A percentile compares a stretch with the other conserved stretches of the same genome.
phyloP scores from a whole-genome alignment of 306 rosid genomes.

The Gastrolobium bilobum region DNA sequence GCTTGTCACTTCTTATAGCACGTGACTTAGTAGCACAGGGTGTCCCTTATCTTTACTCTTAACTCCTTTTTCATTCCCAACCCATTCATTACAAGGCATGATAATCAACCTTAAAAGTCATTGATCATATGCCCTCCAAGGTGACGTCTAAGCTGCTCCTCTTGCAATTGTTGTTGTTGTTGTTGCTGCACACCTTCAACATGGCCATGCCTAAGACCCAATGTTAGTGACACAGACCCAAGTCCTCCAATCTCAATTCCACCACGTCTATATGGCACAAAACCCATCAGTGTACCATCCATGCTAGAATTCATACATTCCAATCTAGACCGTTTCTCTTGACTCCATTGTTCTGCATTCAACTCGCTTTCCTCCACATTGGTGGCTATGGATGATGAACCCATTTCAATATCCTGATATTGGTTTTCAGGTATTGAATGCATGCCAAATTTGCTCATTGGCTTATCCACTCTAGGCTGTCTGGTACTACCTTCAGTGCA shows the following conservation, averaged over 20 bases:
- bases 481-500: constrained; percentile 48
- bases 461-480: constrained; percentile 45
- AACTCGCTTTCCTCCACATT: constrained; percentile 40
- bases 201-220: constrained; percentile 76
- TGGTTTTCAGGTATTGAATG: constrained; percentile 52
- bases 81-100: not conserved
- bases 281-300: constrained; percentile 73
- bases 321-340: constrained; percentile 71
- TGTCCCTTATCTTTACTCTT: not conserved
- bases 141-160: constrained; percentile 63
- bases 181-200: constrained; percentile 67
- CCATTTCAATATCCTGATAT: constrained; percentile 47
- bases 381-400: constrained; percentile 38
- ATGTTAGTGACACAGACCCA: constrained; percentile 81
- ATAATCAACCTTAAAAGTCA: constrained; percentile 70
- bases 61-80: not conserved
- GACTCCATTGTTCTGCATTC: constrained; percentile 55
- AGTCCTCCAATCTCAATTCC: constrained; percentile 65
- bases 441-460: constrained; percentile 36
- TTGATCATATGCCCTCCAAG: constrained; percentile 69
- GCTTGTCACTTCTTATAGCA: not conserved
- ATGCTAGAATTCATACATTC: constrained; percentile 63
- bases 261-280: constrained; percentile 67
- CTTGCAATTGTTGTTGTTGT: constrained; percentile 56
- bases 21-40: not conserved